These are phyloP conservation scores for Brassica rapa DNA, from an alignment of 345 rosid genomes.

Conservation along the genomic window DNA sequence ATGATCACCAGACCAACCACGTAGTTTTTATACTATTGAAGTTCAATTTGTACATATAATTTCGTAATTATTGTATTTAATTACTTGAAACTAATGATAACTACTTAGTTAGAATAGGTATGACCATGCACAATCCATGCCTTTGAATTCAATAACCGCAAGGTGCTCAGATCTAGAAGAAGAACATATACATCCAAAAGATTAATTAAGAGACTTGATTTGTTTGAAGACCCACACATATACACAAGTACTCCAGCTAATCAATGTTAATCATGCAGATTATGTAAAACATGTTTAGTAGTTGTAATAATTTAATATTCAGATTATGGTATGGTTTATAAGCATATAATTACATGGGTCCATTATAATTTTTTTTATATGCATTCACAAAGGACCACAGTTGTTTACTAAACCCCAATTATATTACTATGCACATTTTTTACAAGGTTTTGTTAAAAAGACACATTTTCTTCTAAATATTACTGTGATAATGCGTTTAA, in stretches of 20 bases:
- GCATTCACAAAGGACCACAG: not conserved
- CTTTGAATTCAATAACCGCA: constrained; percentile 15
- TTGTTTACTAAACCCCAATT: not conserved
- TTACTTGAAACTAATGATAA: constrained; percentile 23
- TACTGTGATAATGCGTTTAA: not conserved
- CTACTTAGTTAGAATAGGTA: constrained; percentile 31
- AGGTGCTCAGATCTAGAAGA: constrained; percentile 38
- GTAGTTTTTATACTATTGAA: constrained; percentile 16
- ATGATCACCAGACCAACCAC: constrained; percentile 23
- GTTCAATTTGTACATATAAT: constrained; percentile 33
- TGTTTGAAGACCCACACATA: constrained; percentile 28
- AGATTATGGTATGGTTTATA: constrained; percentile 9
- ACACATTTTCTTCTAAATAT: not conserved
- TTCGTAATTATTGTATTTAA: constrained; percentile 32
- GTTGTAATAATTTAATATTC: constrained; percentile 23
- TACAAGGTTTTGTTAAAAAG: not conserved
- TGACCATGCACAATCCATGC: constrained; percentile 38
- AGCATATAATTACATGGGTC: constrained; percentile 8
- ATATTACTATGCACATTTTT: not conserved
- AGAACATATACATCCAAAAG: constrained; percentile 24
- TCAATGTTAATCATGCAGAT: constrained; percentile 26
- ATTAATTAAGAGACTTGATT: constrained; percentile 16
- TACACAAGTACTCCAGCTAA: constrained; percentile 33
- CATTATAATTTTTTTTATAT: not conserved
- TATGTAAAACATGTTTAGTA: constrained; percentile 36